Evolutionary conservation across 2,329 filamentous ascomycete species (phyloP), one percentile per base, ranked within the genome.

Genomic region (Calonectria henricotiae): DNA sequence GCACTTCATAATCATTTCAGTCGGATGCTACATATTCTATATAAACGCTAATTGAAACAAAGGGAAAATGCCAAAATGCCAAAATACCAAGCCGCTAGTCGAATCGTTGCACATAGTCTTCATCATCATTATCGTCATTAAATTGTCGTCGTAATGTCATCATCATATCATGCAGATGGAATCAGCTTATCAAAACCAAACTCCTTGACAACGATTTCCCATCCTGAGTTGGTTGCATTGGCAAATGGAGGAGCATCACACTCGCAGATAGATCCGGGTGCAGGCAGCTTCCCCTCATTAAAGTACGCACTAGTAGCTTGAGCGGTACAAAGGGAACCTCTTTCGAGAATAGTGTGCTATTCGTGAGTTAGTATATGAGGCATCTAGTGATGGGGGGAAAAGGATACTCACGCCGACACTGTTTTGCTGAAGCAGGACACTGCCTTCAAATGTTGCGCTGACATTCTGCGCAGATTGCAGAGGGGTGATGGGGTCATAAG

Each of bases 401-500:
- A 2, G 4, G 5, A 5, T 17, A 58, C 51, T 58, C 37, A 58
- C 51, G 8, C 51, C 51, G 37, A 58, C 51, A 20, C 51, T 58
- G 3, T 58, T 39, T 25, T 58, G 51, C n/a, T 58, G 51, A 12
- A 58, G 51, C 12, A 58, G 20, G 2, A 58, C 51, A 17, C 51
- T 58, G 32, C 51, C 51, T 39, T 58, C 51, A 23, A 58, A 58
- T 5, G 51, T 58, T 27, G 51, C 51, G 51, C 51, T 58, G 20
- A 58, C 51, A 25, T 58, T 58, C 32, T 58, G 51, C 13, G 51
- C 51, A 2, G 49, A 58, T 23, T 58, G 32, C 11, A 58, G 13
- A 8, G 51, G 51, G 12, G 51, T 58, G 35, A 58, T 27, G 11
- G 51, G 51, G 15, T 58, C 51, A 11, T 58, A 58, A 15, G 51